A percentile compares a stretch with the other conserved stretches of the same genome.
Conservation (phyloP, 345 rosid species). For the Populus simonii region DNA sequence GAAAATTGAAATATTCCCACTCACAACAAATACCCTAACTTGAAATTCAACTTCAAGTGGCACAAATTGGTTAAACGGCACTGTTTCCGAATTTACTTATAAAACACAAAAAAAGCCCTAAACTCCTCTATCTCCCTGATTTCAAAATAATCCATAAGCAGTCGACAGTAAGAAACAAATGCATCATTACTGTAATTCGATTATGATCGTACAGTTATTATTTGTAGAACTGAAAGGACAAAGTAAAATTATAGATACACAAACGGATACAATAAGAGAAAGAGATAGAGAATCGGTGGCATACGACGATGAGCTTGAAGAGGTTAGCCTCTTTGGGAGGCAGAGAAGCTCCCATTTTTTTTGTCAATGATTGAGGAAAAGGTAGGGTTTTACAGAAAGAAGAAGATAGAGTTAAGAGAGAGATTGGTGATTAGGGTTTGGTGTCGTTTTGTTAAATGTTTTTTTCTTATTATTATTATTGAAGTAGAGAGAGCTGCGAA, state of each 20-base stretch:
- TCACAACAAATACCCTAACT: background rate
- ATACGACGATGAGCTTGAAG: conserved; percentile 99
- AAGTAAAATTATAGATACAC: background rate
- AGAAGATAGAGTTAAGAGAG: background rate
- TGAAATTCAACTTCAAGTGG: background rate
- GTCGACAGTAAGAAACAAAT: background rate
- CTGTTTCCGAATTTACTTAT: background rate
- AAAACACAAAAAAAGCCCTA: background rate
- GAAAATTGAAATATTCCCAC: background rate
- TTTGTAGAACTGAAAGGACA: background rate
- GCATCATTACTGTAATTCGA: background rate
- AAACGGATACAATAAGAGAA: background rate
- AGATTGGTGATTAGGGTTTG: background rate
- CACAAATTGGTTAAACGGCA: background rate
- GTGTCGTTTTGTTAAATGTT: background rate
- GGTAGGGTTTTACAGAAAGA: conserved; percentile 17
- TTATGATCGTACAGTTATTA: background rate
- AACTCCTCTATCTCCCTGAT: background rate
- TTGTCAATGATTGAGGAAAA: conserved; percentile 2
- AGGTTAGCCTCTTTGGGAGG: conserved; percentile 99
- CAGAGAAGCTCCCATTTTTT: conserved; percentile 90
- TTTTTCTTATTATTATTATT: background rate
- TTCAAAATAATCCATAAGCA: background rate
- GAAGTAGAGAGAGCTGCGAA: background rate
- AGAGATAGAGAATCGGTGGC: conserved; percentile 31